Evolutionary conservation across 257 asterid species (phyloP).

Genomic region (Fraxinus quadrangulata): DNA sequence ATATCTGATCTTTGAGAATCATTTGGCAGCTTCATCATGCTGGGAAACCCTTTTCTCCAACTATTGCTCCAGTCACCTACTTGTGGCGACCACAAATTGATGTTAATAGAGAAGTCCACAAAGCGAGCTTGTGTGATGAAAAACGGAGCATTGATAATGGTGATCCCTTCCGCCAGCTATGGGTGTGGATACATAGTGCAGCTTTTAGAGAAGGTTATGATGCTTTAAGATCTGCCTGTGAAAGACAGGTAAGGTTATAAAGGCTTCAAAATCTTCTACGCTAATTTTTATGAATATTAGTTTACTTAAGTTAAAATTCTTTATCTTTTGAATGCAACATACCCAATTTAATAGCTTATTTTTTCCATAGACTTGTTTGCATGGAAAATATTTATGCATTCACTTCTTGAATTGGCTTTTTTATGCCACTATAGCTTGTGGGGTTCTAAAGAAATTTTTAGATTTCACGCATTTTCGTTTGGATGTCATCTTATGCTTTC

Average conservation of each 20-base stretch:
- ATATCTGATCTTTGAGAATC: conserved; percentile 25
- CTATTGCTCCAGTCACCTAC: conserved; percentile 82
- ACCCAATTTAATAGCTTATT: background rate
- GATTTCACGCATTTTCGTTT: background rate
- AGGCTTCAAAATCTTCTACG: background rate
- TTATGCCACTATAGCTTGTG: conserved; percentile 7
- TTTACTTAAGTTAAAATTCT: background rate
- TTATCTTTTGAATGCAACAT: background rate
- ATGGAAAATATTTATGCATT: conserved; percentile 13
- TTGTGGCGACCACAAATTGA: conserved; percentile 61
- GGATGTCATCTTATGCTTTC: conserved; percentile 1
- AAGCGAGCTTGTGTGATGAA: conserved; percentile 26
- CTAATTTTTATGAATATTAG: background rate
- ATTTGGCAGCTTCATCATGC: conserved; percentile 65
- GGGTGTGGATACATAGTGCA: conserved; percentile 90
- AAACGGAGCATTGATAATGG: conserved; percentile 28
- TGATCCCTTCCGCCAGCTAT: conserved; percentile 50
- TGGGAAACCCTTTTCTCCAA: conserved; percentile 40
- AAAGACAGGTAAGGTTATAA: conserved; percentile 41
- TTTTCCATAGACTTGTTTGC: background rate
- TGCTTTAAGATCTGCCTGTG: conserved; percentile 58
- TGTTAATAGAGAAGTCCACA: conserved; percentile 25
- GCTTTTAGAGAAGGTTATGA: conserved; percentile 74
- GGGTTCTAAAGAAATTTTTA: background rate
- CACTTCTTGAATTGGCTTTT: conserved; percentile 19